Base-by-base conservation (phyloP, 345 rosid genomes). In the Arabidopsis arenosa region DNA sequence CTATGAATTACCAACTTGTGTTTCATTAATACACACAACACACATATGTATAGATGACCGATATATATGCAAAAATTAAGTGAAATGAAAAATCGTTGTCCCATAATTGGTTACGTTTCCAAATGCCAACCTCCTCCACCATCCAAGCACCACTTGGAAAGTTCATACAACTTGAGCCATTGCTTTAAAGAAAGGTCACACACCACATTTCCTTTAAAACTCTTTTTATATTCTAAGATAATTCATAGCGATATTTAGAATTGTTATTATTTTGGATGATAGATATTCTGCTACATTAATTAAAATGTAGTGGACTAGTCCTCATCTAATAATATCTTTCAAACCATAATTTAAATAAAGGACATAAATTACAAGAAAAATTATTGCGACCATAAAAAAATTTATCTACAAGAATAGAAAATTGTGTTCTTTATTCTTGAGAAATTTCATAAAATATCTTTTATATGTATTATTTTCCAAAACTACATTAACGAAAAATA, bases 111-210 rank as follows among this genome's bases (percentile, higher is more conserved):
- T 59, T 59, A 68, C 56, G 66, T 74, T 78, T 69, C 64, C 61
- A 70, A 68, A 44, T 58, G 57, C 58, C 68, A 69, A 66, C 73
- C 58, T 47, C 71, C 68, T 48, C 76, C 71, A 59, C 73, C 80
- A 77, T 74, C 45, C 45, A 49, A 70, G 73, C 80, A 78, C 81
- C 77, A 78, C 81, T 72, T 62, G 63, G 81, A 78, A 72, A 78
- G 74, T 66, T 78, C 77, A 66, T 59, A 59, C 77, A 78, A 78
- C 68, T 72, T 72, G 74, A 66, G 69, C 77, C 68, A 66, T 59
- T 65, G 69, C 77, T 78, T 78, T 72, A 78, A 72, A 40, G 57
- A 78, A 78, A 66, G 43, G 57, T 1, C 58, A 59, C 40, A 51
- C 57, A 77, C 62, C 68, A 59, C 63, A 72, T 32, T 77, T 78